Conservation (phyloP, 306 rosid genomes). For the Cucurbita ficifolia region DNA sequence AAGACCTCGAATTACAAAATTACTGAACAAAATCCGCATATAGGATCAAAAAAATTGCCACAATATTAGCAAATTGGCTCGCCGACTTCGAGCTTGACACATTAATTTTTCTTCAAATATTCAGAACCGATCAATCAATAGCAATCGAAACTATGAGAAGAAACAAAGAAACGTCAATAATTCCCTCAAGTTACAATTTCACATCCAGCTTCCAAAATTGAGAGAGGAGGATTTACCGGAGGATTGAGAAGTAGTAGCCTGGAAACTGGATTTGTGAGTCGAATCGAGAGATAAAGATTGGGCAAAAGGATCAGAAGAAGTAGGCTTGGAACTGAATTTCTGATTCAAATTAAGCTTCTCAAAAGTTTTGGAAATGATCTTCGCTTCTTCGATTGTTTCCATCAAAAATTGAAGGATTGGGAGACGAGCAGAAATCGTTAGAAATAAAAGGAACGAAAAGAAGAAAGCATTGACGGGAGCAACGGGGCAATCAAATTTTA, state of each 20-base stretch:
- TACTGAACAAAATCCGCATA: neutral
- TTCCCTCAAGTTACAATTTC: neutral
- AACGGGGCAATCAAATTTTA: neutral
- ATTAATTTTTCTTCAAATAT: neutral
- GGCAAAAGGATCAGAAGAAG: constrained; percentile 25
- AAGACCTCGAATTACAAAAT: neutral
- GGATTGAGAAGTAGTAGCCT: neutral
- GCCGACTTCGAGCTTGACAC: neutral
- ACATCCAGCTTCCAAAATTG: neutral
- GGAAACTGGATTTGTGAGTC: neutral
- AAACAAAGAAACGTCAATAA: neutral
- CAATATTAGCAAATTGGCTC: neutral
- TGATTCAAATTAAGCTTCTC: constrained; percentile 40
- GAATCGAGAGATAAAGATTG: constrained; percentile 4
- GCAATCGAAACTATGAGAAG: neutral
- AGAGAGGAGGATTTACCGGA: neutral
- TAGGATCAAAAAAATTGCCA: neutral
- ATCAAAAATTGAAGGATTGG: constrained; percentile 14
- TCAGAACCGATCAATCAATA: neutral
- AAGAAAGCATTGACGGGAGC: neutral
- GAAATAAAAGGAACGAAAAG: neutral
- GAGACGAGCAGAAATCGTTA: neutral
- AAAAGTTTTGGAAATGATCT: constrained; percentile 22
- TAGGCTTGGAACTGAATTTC: constrained; percentile 21
- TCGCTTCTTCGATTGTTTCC: constrained; percentile 40